phyloP scores from a whole-genome alignment of 1,284 basidiomycete genomes.

The Boletus semigastroideus region DNA sequence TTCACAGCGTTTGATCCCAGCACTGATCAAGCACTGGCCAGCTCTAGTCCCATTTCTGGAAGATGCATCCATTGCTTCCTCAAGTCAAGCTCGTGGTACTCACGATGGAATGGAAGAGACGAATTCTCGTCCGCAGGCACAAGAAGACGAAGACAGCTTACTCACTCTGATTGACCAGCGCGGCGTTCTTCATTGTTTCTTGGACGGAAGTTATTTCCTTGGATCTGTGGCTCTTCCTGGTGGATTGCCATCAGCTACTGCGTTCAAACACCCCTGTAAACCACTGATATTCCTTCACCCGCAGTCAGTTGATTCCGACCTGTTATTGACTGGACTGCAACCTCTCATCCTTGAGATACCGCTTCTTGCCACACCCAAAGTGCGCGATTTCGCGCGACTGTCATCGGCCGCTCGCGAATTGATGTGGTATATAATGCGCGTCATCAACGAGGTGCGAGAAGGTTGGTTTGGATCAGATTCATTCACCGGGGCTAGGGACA shows the following conservation, averaged over 20 bases:
- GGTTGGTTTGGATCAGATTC: constrained; percentile 71
- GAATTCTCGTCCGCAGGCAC: constrained; percentile 14
- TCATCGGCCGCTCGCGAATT: constrained; percentile 72
- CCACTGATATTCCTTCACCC: constrained; percentile 52
- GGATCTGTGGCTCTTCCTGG: constrained; percentile 48
- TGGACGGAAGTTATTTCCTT: constrained; percentile 81
- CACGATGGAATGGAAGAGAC: constrained; percentile 23
- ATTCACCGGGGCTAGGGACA: constrained; percentile 61
- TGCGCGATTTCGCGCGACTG: constrained; percentile 66
- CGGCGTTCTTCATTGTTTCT: constrained; percentile 60
- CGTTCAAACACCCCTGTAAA: constrained; percentile 49
- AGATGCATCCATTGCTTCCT: constrained; percentile 56
- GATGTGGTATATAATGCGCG: constrained; percentile 65
- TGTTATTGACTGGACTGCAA: constrained; percentile 37
- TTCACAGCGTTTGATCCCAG: constrained; percentile 47
- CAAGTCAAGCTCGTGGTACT: constrained; percentile 35
- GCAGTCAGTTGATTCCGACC: constrained; percentile 27
- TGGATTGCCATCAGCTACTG: constrained; percentile 40
- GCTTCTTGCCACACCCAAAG: constrained; percentile 51
- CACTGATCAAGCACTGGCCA: constrained; percentile 66
- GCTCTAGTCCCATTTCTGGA: constrained; percentile 54
- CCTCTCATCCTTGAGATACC: constrained; percentile 57
- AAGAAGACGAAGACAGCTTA: constrained; percentile 58
- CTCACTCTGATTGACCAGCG: constrained; percentile 56
- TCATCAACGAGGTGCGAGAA: constrained; percentile 66